phyloP scores from a whole-genome alignment of 352 stramenopile species.

The Phytophthora lateralis region DNA sequence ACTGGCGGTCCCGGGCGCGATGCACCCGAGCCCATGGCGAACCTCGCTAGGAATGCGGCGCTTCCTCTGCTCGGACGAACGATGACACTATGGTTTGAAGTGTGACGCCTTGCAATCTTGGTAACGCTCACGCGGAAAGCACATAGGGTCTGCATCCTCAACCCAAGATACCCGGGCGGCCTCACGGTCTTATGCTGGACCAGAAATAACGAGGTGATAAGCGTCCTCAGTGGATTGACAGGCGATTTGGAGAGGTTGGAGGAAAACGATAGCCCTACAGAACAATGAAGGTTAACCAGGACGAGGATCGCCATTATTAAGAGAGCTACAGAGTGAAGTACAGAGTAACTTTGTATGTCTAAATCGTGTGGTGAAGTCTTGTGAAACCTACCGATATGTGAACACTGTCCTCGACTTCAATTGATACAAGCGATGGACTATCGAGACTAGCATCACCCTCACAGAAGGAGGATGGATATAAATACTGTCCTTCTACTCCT shows the following conservation, averaged over 20 bases:
- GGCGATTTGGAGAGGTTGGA: too few relatives aligned
- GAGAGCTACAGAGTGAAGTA: neutral
- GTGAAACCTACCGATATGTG: too few relatives aligned
- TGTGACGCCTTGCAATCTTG: neutral
- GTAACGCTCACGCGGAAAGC: neutral
- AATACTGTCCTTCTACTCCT: constrained; percentile 8
- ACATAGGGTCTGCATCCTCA: constrained; percentile 18
- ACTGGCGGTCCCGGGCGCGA: constrained; percentile 11
- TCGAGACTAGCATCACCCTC: neutral
- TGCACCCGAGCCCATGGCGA: constrained; percentile 26
- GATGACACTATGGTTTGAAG: constrained; percentile 17
- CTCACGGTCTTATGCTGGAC: constrained; percentile 26
- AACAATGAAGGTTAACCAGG: too few relatives aligned
- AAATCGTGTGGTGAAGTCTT: too few relatives aligned
- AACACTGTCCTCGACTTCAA: too few relatives aligned
- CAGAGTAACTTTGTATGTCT: too few relatives aligned
- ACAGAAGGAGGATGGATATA: constrained; percentile 2
- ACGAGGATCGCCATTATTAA: too few relatives aligned
- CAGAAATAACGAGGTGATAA: constrained; percentile 13
- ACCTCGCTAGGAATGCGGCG: neutral
- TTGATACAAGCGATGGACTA: neutral
- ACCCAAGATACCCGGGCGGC: constrained; percentile 1
- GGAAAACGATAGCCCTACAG: too few relatives aligned
- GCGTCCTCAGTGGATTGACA: neutral
- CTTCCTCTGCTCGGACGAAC: constrained; percentile 14